A percentile compares a stretch with the other conserved stretches of the same genome.
phyloP scores from a whole-genome alignment of 2,329 filamentous ascomycete genomes.

The Zalaria sp. region DNA sequence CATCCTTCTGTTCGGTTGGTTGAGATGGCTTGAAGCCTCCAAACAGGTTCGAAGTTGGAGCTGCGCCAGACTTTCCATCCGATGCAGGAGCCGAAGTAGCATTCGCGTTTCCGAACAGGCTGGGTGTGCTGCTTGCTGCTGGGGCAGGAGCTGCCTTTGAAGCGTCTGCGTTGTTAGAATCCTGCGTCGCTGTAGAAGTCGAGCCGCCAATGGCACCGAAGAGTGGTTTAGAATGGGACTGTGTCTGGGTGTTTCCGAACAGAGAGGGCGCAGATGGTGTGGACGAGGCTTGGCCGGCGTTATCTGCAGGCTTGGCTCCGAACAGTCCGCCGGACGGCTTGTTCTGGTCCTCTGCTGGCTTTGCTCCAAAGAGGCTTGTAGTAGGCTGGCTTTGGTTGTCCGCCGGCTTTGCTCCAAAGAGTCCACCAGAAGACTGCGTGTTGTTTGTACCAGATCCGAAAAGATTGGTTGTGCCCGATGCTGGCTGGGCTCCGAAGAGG shows the following conservation, averaged over 20 bases:
- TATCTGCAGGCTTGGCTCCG: background rate
- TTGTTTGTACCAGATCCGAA: too few relatives aligned
- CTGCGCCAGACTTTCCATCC: constrained; percentile 1
- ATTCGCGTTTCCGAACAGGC: constrained; percentile 2
- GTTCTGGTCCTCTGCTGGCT: constrained; percentile 7
- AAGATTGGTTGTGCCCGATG: too few relatives aligned
- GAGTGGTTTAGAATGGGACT: background rate
- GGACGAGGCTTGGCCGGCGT: background rate
- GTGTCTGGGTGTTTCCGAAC: background rate
- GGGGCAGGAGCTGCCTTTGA: constrained; percentile 18
- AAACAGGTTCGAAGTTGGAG: constrained; percentile 17
- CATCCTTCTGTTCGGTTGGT: constrained; percentile 2
- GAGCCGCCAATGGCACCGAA: background rate
- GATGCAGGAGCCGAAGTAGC: background rate
- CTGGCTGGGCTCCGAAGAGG: too few relatives aligned
- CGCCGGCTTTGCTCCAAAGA: constrained; percentile 5
- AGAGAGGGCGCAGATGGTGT: background rate
- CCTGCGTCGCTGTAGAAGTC: background rate
- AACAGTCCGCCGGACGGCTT: constrained; percentile 3
- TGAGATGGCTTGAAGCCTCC: constrained; percentile 3
- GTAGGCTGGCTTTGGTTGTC: background rate
- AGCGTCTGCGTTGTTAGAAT: constrained; percentile 15
- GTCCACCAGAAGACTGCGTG: background rate
- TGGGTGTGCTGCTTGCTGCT: constrained; percentile 4
- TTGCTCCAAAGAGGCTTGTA: constrained; percentile 8